These are phyloP conservation scores for Jaltomata sinuosa DNA, from an alignment of 257 asterid genomes.

Conservation along the genomic window DNA sequence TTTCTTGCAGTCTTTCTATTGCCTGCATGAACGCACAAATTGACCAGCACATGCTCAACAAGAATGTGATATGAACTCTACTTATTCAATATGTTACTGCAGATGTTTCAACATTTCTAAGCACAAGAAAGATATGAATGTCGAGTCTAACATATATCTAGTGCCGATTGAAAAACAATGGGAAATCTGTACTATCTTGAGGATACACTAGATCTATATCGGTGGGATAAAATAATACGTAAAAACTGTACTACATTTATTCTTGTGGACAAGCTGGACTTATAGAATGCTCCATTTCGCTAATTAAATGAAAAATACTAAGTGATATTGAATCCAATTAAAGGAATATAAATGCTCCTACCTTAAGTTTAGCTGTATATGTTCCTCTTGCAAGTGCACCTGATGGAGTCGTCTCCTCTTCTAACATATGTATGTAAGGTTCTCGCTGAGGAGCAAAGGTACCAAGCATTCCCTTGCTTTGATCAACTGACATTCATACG, in stretches of 20 bases:
- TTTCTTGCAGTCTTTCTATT: neutral
- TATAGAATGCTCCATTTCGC: neutral
- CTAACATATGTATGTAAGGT: conserved; percentile 48
- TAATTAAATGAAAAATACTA: neutral
- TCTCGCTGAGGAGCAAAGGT: conserved; percentile 71
- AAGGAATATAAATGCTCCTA: conserved; percentile 7
- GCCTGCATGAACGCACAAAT: neutral
- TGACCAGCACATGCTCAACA: neutral
- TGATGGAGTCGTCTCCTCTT: conserved; percentile 75
- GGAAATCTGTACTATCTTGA: neutral
- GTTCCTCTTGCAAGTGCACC: conserved; percentile 72
- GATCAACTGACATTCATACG: conserved; percentile 41
- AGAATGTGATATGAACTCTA: neutral
- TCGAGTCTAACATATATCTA: neutral
- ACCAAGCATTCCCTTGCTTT: conserved; percentile 70
- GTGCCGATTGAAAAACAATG: neutral
- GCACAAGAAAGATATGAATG: neutral
- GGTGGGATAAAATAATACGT: neutral
- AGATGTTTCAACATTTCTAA: neutral
- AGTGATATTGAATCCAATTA: neutral
- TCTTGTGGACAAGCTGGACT: neutral
- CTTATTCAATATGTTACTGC: neutral
- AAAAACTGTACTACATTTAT: neutral
- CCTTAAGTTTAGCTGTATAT: conserved; percentile 62
- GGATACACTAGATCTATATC: neutral